Evolutionary conservation across 1,139 yeast genomes (phyloP).

Genomic region (Pichia sp.): DNA sequence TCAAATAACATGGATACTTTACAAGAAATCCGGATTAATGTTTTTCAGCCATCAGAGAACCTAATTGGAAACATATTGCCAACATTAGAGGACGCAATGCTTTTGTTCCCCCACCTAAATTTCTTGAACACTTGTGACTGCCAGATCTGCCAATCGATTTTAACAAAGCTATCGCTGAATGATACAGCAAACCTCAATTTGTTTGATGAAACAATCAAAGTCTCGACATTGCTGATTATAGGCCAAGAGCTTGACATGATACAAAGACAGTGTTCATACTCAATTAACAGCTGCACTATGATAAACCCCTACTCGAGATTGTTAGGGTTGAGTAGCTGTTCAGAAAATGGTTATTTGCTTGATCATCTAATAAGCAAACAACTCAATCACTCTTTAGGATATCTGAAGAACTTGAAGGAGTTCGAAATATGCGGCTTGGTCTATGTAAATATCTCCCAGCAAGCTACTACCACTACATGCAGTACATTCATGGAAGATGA

Average conservation of each 20-base stretch:
- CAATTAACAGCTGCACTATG: slow-evolving; percentile 5
- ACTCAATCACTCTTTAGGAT: slow-evolving; percentile 21
- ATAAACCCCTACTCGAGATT: slow-evolving; percentile 12
- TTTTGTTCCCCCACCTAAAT: slow-evolving; percentile 27
- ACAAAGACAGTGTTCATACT: slow-evolving; percentile 12
- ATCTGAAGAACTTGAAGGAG: slow-evolving; percentile 20
- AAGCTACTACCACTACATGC: neutral
- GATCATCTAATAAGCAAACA: slow-evolving; percentile 28
- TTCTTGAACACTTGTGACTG: slow-evolving; percentile 26
- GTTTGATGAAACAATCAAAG: slow-evolving; percentile 26
- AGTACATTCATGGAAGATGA: neutral
- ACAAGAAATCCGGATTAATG: slow-evolving; percentile 25
- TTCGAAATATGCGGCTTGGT: slow-evolving; percentile 31
- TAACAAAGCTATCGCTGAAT: slow-evolving; percentile 8
- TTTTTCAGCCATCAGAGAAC: slow-evolving; percentile 28
- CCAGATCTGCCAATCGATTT: slow-evolving; percentile 19
- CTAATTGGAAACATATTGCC: slow-evolving; percentile 27
- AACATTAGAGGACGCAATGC: slow-evolving; percentile 26
- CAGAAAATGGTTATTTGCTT: slow-evolving; percentile 24
- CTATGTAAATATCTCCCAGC: slow-evolving; percentile 16
- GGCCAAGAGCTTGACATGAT: slow-evolving; percentile 29
- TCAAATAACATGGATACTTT: slow-evolving; percentile 24
- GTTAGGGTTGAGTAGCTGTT: slow-evolving; percentile 8
- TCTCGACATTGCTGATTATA: slow-evolving; percentile 28
- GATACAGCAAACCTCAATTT: slow-evolving; percentile 9